Conservation (phyloP, 2,329 filamentous ascomycete genomes). For the Lachnellula arida region DNA sequence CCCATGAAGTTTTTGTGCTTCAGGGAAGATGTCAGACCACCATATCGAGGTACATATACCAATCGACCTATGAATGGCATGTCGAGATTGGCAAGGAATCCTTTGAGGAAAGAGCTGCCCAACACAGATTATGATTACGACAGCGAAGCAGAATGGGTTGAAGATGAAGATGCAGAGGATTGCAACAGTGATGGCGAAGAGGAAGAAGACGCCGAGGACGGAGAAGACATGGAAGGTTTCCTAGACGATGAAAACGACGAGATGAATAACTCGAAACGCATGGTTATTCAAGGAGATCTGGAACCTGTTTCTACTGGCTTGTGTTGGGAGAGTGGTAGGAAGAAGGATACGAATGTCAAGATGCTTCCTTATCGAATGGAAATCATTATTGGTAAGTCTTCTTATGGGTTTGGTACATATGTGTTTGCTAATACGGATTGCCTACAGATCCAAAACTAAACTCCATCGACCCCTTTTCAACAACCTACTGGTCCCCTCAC, state of each 20-base stretch:
- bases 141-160: slow-evolving; percentile 79
- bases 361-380: slow-evolving; percentile 66
- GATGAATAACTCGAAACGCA: slow-evolving; percentile 45
- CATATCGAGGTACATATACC: slow-evolving; percentile 67
- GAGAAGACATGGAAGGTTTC: slow-evolving; percentile 64
- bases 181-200: slow-evolving; percentile 59
- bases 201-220: slow-evolving; percentile 62
- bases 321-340: slow-evolving; percentile 67
- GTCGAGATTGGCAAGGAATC: slow-evolving; percentile 47
- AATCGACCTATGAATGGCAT: slow-evolving; percentile 44
- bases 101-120: slow-evolving; percentile 48
- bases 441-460: slow-evolving; percentile 34
- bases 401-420: background rate
- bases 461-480: slow-evolving; percentile 81
- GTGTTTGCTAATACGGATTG: background rate
- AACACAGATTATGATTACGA: slow-evolving; percentile 78
- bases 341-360: slow-evolving; percentile 44
- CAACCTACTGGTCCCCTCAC: slow-evolving; percentile 63
- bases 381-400: slow-evolving; percentile 45
- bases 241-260: slow-evolving; percentile 65
- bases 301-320: slow-evolving; percentile 75
- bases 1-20: slow-evolving; percentile 40
- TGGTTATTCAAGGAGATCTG: slow-evolving; percentile 60
- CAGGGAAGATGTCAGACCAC: slow-evolving; percentile 60
- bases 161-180: slow-evolving; percentile 59